phyloP scores from a whole-genome alignment of 306 rosid genomes.

The Gillenia trifoliata region DNA sequence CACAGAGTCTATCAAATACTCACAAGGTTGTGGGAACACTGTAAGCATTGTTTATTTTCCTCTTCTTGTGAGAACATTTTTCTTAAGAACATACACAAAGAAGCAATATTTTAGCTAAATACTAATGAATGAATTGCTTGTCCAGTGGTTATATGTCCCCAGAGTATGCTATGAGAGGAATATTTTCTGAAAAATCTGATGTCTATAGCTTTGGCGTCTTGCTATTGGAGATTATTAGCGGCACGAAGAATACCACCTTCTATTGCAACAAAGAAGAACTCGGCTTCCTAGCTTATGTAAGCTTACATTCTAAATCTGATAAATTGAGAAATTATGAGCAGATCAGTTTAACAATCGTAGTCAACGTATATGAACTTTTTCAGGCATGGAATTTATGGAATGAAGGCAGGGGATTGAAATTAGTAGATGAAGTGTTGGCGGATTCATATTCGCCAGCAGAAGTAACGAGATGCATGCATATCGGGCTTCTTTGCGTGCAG shows the following conservation, averaged over 20 bases:
- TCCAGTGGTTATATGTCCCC: slow-evolving; percentile 36
- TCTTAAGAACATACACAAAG: neutral
- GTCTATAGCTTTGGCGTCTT: slow-evolving; percentile 35
- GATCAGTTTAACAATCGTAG: neutral
- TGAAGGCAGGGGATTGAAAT: neutral
- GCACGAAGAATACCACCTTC: slow-evolving; percentile 25
- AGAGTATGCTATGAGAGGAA: slow-evolving; percentile 23
- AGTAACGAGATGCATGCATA: slow-evolving; percentile 6
- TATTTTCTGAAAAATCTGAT: slow-evolving; percentile 28
- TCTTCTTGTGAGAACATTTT: neutral
- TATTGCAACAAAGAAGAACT: neutral
- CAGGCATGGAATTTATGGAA: slow-evolving; percentile 20
- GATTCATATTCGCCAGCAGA: neutral
- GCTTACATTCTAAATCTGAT: neutral
- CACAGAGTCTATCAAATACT: neutral
- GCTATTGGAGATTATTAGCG: slow-evolving; percentile 27
- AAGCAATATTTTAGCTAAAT: neutral
- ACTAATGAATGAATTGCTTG: neutral
- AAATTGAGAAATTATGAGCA: neutral
- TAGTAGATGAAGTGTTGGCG: neutral
- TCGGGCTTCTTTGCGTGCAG: slow-evolving; percentile 30
- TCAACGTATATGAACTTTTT: neutral
- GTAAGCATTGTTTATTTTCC: neutral
- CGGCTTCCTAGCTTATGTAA: slow-evolving; percentile 27
- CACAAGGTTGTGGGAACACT: slow-evolving; percentile 26